Base-by-base conservation (phyloP, 2,329 filamentous ascomycete species). In the Corynespora cassiicola region DNA sequence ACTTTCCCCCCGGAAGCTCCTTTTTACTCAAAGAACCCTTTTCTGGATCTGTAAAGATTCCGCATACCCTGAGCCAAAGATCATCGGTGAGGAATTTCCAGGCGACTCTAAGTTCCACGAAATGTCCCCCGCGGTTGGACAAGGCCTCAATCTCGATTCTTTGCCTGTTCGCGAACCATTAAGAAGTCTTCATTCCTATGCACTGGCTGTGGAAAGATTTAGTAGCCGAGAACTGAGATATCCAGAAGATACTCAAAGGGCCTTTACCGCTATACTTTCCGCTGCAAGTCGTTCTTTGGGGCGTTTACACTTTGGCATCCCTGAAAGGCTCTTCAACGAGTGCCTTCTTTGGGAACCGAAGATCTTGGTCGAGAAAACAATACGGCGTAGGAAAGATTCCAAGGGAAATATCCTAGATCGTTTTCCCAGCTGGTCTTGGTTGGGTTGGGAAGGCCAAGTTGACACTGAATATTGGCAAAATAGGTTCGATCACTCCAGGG, bases 341-440 rank as follows among this genome's bases (percentile, higher is more conserved):
- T 28, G 25, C 15, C 25, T 28, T 12, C 25, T 28, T 8, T 28
- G 25, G 25, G 25, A 28, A 7, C 25, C 25, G 15, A 14, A 14
- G 7, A 7, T 14, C n/a, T n/a, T n/a, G n/a, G n/a, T n/a, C n/a
- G n/a, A n/a, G 25, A 7, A 28, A 28, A 14, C 7, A 7, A n/a
- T 28, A 14, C 7, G 12, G 25, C 25, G 25, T 6, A 8, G 25
- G 12, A 28, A 14, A 28, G 25, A 28, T 28, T 6, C 12, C 7
- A 7, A 10, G 15, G 25, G 25, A 14, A 28, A 8, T 14, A 14
- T 7, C 7, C 7, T 28, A 7, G 6, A 28, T 10, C 7, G 12
- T 6, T 28, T 28, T 28, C 25, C 25, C 6, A 28, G 25, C 15
- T 28, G 25, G 25, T 28, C 25, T 8, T 28, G 25, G 25, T 7